Percentiles rank a stretch among this genome's conserved stretches.
These are phyloP conservation scores for Stagonosporopsis rhizophila DNA, from an alignment of 2,329 filamentous ascomycete genomes.

Conservation along the genomic window DNA sequence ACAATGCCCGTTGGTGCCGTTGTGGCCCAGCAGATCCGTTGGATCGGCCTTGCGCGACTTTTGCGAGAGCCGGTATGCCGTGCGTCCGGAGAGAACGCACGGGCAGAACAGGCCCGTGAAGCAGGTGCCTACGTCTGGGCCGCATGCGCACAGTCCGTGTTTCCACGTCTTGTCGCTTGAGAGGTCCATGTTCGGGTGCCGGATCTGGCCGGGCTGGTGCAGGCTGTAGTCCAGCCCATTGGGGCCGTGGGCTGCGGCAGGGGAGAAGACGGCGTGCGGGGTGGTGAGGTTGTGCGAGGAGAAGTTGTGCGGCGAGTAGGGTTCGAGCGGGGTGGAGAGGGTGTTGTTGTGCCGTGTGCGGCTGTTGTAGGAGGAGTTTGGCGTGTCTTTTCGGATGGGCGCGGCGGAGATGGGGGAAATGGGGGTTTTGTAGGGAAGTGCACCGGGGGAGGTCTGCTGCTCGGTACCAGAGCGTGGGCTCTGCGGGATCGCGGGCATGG, in stretches of 20 bases:
- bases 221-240: constrained; percentile 46
- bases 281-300: constrained; percentile 29
- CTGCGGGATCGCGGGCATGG: constrained; percentile 37
- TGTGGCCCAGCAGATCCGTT: constrained; percentile 49
- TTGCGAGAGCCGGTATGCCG: constrained; percentile 52
- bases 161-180: constrained; percentile 38
- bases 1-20: constrained; percentile 51
- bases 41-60: constrained; percentile 50
- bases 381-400: constrained; percentile 32
- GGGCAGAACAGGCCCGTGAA: constrained; percentile 52
- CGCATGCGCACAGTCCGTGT: constrained; percentile 44
- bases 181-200: constrained; percentile 51
- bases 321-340: constrained; percentile 31
- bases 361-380: constrained; percentile 17
- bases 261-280: constrained; percentile 46
- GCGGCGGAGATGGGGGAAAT: constrained; percentile 40
- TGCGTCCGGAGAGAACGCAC: constrained; percentile 54
- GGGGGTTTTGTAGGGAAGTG: constrained; percentile 35
- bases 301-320: constrained; percentile 46
- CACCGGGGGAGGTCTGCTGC: constrained; percentile 28
- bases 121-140: constrained; percentile 47
- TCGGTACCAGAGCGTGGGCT: constrained; percentile 32
- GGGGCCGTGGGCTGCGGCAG: constrained; percentile 47
- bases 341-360: constrained; percentile 10
- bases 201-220: constrained; percentile 52